These are phyloP conservation scores for Trichosanthes cucumerina DNA, from an alignment of 306 rosid genomes.

Conservation along the genomic window DNA sequence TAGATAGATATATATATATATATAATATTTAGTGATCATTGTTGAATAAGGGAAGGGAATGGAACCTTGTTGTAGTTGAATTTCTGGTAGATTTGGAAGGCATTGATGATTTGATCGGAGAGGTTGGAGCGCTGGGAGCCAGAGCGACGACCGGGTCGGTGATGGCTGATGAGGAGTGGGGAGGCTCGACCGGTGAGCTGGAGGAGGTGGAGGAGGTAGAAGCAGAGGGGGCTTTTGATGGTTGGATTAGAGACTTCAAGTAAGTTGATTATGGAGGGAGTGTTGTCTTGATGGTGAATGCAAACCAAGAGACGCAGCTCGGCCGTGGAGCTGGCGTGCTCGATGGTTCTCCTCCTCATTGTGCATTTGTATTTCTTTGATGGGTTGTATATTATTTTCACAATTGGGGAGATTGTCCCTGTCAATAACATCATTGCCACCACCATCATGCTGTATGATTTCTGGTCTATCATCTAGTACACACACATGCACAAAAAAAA, in stretches of 20 bases:
- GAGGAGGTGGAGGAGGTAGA: conserved; percentile 39
- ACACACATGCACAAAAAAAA: neutral
- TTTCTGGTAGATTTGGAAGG: conserved; percentile 30
- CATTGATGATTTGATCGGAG: conserved; percentile 29
- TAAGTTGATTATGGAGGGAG: conserved; percentile 38
- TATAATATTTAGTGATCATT: no score
- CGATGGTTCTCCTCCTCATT: conserved; percentile 30
- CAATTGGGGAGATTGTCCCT: conserved; percentile 23
- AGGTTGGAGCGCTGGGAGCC: neutral
- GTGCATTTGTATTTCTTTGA: conserved; percentile 28
- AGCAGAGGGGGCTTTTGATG: conserved; percentile 25
- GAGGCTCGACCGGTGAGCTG: conserved; percentile 31
- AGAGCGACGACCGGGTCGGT: neutral
- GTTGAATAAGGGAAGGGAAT: no score
- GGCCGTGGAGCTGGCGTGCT: conserved; percentile 13
- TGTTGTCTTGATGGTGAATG: conserved; percentile 29
- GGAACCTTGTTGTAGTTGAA: neutral
- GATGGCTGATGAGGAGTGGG: conserved; percentile 33
- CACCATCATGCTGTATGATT: conserved; percentile 21
- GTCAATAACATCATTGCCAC: conserved; percentile 31
- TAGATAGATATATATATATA: no score
- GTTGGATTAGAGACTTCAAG: conserved; percentile 42
- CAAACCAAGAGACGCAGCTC: conserved; percentile 37
- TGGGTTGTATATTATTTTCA: conserved; percentile 41
- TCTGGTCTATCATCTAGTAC: conserved; percentile 39